phyloP scores from a whole-genome alignment of 768 basidiomycete genomes.

The Epithele typhae region DNA sequence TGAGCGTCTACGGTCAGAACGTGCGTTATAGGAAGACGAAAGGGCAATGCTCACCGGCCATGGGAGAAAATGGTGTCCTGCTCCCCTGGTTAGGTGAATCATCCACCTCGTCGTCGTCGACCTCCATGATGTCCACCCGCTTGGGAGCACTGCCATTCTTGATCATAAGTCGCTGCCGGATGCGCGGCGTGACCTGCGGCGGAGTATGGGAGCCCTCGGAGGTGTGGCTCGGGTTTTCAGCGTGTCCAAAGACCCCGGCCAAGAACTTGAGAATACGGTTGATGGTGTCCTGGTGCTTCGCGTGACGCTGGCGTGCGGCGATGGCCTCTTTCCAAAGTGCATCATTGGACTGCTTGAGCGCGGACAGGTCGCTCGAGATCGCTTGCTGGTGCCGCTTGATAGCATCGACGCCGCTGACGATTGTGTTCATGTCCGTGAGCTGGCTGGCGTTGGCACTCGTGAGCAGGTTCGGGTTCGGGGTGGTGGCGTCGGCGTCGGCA shows the following conservation, averaged over 20 bases:
- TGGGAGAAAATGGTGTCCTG: constrained; percentile 7
- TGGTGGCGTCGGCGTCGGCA: constrained; percentile 11
- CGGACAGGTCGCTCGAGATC: constrained; percentile 86
- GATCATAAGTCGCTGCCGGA: constrained; percentile 62
- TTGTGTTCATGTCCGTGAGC: constrained; percentile 70
- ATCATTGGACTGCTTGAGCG: constrained; percentile 83
- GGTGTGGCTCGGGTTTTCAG: constrained; percentile 30
- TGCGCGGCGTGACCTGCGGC: constrained; percentile 44
- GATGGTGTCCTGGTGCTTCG: constrained; percentile 95
- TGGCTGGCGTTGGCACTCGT: constrained; percentile 35
- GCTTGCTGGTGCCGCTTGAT: constrained; percentile 91
- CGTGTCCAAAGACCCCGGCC: constrained; percentile 81
- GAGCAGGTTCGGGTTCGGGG: not conserved
- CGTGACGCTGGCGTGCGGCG: constrained; percentile 70
- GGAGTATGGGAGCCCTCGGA: constrained; percentile 30
- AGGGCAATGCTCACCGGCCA: too few relatives aligned
- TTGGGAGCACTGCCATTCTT: constrained; percentile 41
- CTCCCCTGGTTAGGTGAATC: not conserved
- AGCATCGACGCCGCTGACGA: constrained; percentile 76
- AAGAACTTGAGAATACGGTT: constrained; percentile 93
- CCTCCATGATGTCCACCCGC: constrained; percentile 31
- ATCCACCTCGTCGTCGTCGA: constrained; percentile 38
- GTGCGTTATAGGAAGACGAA: too few relatives aligned
- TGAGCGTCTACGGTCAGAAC: not conserved
- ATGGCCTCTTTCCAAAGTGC: constrained; percentile 91